Evolutionary conservation across 768 basidiomycete species (phyloP), one percentile per base, ranked within the genome.

Genomic region (Arthromyces matolae): DNA sequence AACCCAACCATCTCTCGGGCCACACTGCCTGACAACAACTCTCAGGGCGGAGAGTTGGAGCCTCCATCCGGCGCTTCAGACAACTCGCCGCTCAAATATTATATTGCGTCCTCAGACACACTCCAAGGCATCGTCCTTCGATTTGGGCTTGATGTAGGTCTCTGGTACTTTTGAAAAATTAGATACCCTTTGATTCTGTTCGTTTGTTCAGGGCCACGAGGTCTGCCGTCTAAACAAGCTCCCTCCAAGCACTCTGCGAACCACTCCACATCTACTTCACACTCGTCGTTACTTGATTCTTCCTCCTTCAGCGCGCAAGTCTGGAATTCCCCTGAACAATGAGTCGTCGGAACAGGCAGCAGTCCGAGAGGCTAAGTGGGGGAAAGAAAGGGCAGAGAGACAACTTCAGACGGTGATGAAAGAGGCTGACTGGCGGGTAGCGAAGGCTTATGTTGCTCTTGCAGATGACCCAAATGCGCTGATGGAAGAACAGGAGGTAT

Each of bases 221-320:
- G 68, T 90, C 3, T 87, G 85, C 59, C 77, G 67, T 16, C 65
- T 86, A 12, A 90, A 89, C 59, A 76, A 74, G 35, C 73, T 90
- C 10, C 83, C 86, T 0, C 64, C 71, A 5, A 84, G 76, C 57
- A 81, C 84, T 3, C 65, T 89, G 16, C 77, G 69, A 48, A 87
- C 83, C 0, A 88, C 81, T 0, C 87, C 88, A 5, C 84, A 89
- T 58, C 67, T 89, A 7, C 69, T 89, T 13, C 86, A 88, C 62
- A 88, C 86, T 1, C 79, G 86, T 5, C 67, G 71, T 1, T 77
- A 68, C 51, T 63, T 89, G 47, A 60, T 70, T 13, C 68, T 88
- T 8, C 84, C 84, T 1, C 66, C 73, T 2, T 70, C 70, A 16
- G 60, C 68, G 4, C 66, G 61, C 44, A 64, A 56, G 12, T 56